Conservation (phyloP, 495 filamentous ascomycete species). For the Penicillium taxi region DNA sequence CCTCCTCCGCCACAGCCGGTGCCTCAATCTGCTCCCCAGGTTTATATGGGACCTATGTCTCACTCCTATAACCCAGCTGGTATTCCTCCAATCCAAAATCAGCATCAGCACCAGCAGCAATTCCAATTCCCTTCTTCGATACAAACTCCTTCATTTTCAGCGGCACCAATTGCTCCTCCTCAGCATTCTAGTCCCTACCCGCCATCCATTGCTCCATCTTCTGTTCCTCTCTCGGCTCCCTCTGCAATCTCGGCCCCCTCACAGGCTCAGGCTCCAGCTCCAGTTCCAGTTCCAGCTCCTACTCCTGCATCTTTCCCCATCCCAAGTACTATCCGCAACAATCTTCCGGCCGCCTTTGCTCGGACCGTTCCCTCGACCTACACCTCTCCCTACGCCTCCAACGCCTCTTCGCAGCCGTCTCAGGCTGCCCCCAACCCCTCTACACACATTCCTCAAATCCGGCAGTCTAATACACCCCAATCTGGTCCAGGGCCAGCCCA, state of each 20-base stretch:
- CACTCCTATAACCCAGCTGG: constrained; percentile 29
- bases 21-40: constrained; percentile 30
- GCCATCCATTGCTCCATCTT: constrained; percentile 7
- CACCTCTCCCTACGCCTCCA: constrained; percentile 38
- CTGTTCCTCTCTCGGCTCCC: constrained; percentile 11
- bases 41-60: constrained; percentile 36
- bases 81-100: constrained; percentile 27
- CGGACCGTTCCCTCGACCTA: constrained; percentile 34
- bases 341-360: constrained; percentile 38
- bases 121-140: constrained; percentile 42
- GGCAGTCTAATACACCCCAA: constrained; percentile 25
- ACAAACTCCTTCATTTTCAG: constrained; percentile 27
- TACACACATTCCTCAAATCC: constrained; percentile 23
- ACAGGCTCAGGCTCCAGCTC: constrained; percentile 15
- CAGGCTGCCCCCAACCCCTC: constrained; percentile 33
- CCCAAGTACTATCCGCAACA: constrained; percentile 37
- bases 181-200: constrained; percentile 20
- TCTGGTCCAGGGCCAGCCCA: constrained; percentile 16
- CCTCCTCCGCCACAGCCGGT: constrained; percentile 41
- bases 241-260: constrained; percentile 14
- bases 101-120: constrained; percentile 24
- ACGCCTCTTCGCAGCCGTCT: constrained; percentile 27
- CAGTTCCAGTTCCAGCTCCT: constrained; percentile 10
- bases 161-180: constrained; percentile 14
- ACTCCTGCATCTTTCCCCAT: constrained; percentile 30